Evolutionary conservation across 768 basidiomycete species (phyloP).

Genomic region (Xerocomus potaroensis): DNA sequence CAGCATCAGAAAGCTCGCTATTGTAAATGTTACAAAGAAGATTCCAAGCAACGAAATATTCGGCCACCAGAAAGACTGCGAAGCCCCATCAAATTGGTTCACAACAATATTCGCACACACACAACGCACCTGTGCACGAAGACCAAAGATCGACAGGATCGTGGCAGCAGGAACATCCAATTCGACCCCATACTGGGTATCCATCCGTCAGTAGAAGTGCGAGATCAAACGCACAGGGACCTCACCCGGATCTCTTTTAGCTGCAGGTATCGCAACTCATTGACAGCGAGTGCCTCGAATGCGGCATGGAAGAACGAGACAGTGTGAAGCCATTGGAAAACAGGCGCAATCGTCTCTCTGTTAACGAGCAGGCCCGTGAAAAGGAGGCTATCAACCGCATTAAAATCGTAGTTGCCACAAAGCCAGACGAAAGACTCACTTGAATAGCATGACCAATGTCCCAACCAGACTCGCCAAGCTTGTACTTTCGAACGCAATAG

Average conservation of each 20-base stretch:
- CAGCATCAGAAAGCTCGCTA: conserved; percentile 71
- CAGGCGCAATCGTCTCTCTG: conserved; percentile 71
- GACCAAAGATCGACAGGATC: conserved; percentile 91
- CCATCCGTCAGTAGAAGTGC: conserved; percentile 5
- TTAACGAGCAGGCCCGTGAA: conserved; percentile 97
- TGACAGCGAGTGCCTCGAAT: conserved; percentile 96
- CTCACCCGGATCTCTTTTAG: conserved; percentile 85
- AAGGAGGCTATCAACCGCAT: conserved; percentile 56
- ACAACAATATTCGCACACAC: neutral
- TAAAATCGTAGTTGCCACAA: conserved; percentile 5
- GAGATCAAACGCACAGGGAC: neutral
- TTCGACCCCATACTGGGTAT: conserved; percentile 89
- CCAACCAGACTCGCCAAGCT: conserved; percentile 93
- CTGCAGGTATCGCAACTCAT: conserved; percentile 91
- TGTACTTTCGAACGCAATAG: conserved; percentile 81
- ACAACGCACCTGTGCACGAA: conserved; percentile 71
- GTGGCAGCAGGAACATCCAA: conserved; percentile 95
- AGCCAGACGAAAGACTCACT: conserved; percentile 51
- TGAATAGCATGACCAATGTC: conserved; percentile 96
- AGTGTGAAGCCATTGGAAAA: conserved; percentile 83
- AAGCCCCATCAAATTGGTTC: conserved; percentile 4
- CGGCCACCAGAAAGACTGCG: conserved; percentile 97
- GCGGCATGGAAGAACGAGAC: conserved; percentile 98
- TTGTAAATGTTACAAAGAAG: conserved; percentile 79
- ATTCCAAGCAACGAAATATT: conserved; percentile 83